These are phyloP conservation scores for Sporothrix schenckii DNA, from an alignment of 2,329 filamentous ascomycete genomes.

Conservation along the genomic window DNA sequence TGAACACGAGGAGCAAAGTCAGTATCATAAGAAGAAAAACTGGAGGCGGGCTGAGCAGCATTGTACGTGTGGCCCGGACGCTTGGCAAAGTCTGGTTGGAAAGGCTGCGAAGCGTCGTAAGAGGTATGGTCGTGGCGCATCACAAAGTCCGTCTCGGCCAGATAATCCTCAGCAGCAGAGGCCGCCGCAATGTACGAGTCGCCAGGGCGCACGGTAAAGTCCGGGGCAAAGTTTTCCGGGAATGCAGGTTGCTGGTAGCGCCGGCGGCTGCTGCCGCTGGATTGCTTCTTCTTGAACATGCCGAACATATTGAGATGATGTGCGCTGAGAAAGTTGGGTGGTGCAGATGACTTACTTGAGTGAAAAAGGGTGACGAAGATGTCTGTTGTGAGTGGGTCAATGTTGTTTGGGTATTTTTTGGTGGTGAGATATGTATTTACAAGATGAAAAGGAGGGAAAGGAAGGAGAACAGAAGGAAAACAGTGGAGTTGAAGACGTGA, in stretches of 20 bases:
- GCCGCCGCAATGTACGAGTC: neutral
- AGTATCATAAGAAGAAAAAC: too few species aligned
- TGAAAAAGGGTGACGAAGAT: too few species aligned
- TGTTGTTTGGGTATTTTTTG: neutral
- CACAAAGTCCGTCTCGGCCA: slow-evolving; percentile 6
- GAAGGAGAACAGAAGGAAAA: too few species aligned
- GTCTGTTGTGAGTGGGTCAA: neutral
- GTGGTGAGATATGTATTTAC: too few species aligned
- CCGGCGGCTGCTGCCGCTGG: neutral
- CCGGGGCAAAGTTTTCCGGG: neutral
- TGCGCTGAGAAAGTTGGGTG: neutral
- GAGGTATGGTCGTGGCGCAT: neutral
- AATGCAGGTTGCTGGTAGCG: neutral
- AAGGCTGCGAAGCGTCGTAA: neutral
- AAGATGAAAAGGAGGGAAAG: too few species aligned
- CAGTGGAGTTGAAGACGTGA: too few species aligned
- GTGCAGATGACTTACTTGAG: neutral
- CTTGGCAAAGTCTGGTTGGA: slow-evolving; percentile 5
- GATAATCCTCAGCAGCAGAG: neutral
- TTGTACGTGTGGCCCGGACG: slow-evolving; percentile 19
- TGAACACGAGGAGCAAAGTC: slow-evolving; percentile 5
- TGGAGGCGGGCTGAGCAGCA: neutral
- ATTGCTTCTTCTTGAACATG: neutral
- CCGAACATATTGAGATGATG: neutral
- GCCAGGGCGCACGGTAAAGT: slow-evolving; percentile 11